Evolutionary conservation across 2,329 filamentous ascomycete genomes (phyloP).

Genomic region (Beauveria brongniartii): DNA sequence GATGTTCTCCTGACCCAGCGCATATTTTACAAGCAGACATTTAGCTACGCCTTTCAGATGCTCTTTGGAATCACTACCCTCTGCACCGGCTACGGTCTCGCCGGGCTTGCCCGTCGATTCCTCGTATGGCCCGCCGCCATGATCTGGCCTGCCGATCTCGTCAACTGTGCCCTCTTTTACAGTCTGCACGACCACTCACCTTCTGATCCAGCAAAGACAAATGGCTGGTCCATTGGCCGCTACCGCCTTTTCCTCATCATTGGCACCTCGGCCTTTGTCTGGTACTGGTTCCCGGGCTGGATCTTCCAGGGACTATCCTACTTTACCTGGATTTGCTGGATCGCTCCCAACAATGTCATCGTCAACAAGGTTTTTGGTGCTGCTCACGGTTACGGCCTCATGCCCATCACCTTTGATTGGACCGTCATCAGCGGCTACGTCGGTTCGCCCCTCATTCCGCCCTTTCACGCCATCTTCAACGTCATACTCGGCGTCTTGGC

Average conservation of each 20-base stretch:
- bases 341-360: constrained; percentile 51
- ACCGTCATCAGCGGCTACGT: constrained; percentile 40
- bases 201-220: constrained; percentile 40
- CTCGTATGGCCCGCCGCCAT: constrained; percentile 47
- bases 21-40: constrained; percentile 49
- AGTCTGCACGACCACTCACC: constrained; percentile 37
- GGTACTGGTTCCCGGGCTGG: constrained; percentile 56
- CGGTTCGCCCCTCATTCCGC: constrained; percentile 42
- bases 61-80: constrained; percentile 47
- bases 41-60: constrained; percentile 46
- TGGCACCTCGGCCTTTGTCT: constrained; percentile 40
- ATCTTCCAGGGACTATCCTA: constrained; percentile 55
- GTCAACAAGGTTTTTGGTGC: constrained; percentile 57
- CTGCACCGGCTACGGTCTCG: constrained; percentile 49
- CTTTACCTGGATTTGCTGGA: constrained; percentile 55
- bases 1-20: constrained; percentile 41
- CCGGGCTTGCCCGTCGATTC: constrained; percentile 45
- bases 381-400: constrained; percentile 47
- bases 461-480: constrained; percentile 48
- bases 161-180: constrained; percentile 44
- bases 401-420: constrained; percentile 54
- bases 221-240: constrained; percentile 56
- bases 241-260: constrained; percentile 56
- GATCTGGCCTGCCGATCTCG: constrained; percentile 49
- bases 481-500: constrained; percentile 43